Evolutionary conservation across 768 basidiomycete species (phyloP).

Genomic region (Boletellus ananas): DNA sequence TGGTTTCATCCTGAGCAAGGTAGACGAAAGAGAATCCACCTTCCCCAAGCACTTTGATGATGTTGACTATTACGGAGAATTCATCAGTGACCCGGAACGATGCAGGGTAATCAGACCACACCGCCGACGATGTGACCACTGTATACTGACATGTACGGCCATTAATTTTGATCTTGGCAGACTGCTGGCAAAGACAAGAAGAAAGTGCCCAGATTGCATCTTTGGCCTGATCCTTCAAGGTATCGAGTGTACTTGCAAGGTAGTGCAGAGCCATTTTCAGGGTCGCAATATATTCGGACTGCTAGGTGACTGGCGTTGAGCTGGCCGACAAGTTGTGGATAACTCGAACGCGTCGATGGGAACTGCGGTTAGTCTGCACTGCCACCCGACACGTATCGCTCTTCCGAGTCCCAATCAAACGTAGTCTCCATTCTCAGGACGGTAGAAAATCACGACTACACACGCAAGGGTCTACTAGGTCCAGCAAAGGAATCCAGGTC

Average conservation of each 20-base stretch:
- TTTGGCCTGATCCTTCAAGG: slow-evolving; percentile 68
- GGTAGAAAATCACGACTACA: too few species aligned
- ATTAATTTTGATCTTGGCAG: slow-evolving; percentile 91
- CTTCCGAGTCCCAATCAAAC: too few species aligned
- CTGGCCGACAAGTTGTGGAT: not conserved
- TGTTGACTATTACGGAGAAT: slow-evolving; percentile 55
- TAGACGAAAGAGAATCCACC: slow-evolving; percentile 95
- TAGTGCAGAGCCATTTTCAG: slow-evolving; percentile 30
- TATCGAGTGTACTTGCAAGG: slow-evolving; percentile 46
- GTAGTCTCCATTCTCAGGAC: too few species aligned
- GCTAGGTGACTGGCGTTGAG: not conserved
- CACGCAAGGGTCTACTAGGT: too few species aligned
- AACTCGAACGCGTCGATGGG: not conserved
- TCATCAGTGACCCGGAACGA: not conserved
- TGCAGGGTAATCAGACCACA: slow-evolving; percentile 2
- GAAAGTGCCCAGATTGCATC: slow-evolving; percentile 81
- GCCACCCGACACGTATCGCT: not conserved
- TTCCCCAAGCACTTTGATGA: slow-evolving; percentile 91
- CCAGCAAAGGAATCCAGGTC: not conserved
- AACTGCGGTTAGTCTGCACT: not conserved
- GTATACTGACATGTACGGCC: slow-evolving; percentile 79
- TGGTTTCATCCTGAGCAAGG: slow-evolving; percentile 80
- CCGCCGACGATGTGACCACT: not conserved
- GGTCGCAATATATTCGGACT: not conserved
- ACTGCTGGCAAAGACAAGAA: slow-evolving; percentile 74